Percentiles rank a stretch among this genome's conserved stretches.
These are phyloP conservation scores for Phoma sp. DNA, from an alignment of 2,329 filamentous ascomycete genomes.

Conservation along the genomic window DNA sequence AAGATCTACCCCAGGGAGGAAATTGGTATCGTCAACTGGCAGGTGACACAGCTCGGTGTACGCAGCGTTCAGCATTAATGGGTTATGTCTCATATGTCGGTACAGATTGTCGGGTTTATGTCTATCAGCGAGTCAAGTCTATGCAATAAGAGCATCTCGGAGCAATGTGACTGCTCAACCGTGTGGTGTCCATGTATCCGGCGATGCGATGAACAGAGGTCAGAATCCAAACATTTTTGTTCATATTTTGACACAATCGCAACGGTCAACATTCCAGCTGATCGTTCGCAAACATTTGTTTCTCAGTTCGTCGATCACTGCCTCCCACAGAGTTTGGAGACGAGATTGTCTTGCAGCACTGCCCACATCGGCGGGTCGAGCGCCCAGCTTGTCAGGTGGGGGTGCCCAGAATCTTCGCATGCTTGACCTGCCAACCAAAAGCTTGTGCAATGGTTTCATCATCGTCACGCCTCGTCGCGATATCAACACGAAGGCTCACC, in stretches of 20 bases:
- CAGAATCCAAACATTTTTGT: too few species aligned
- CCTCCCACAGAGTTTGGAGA: not conserved
- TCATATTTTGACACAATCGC: too few species aligned
- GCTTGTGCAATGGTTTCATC: conserved; percentile 8
- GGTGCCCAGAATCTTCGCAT: not conserved
- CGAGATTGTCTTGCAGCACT: not conserved
- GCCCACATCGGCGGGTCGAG: not conserved
- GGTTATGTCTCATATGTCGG: conserved; percentile 16
- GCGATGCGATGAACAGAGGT: too few species aligned
- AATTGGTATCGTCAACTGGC: not conserved
- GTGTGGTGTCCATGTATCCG: not conserved
- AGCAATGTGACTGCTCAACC: not conserved
- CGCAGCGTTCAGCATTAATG: conserved; percentile 24
- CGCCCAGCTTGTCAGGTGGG: not conserved
- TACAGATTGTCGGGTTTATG: conserved; percentile 17
- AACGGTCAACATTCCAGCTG: not conserved
- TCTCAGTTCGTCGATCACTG: not conserved
- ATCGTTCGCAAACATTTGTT: not conserved
- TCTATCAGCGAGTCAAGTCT: conserved; percentile 26
- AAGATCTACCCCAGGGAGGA: too few species aligned
- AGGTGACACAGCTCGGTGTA: conserved; percentile 25
- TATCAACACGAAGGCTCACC: conserved; percentile 4
- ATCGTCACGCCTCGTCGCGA: not conserved
- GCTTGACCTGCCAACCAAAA: conserved; percentile 6
- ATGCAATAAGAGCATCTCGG: conserved; percentile 9